These are phyloP conservation scores for Cladosporium sphaerospermum DNA, from an alignment of 2,329 filamentous ascomycete genomes.

Conservation along the genomic window DNA sequence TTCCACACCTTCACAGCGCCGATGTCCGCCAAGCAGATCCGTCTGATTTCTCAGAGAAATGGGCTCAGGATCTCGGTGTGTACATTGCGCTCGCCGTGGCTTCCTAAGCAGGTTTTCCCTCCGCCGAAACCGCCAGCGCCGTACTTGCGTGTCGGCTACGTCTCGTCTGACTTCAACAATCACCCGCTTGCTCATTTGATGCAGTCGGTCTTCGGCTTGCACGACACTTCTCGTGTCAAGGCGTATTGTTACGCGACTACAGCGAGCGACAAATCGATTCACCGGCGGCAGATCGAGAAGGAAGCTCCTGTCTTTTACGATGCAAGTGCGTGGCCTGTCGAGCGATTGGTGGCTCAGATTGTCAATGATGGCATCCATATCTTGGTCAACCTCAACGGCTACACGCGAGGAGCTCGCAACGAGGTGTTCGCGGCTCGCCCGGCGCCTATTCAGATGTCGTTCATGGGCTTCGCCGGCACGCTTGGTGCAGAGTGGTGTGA, in stretches of 20 bases:
- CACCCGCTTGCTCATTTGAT: slow-evolving; percentile 94
- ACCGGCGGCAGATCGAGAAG: slow-evolving; percentile 85
- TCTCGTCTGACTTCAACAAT: slow-evolving; percentile 98
- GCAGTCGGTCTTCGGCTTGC: slow-evolving; percentile 96
- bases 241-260: slow-evolving; percentile 97
- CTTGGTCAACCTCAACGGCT: slow-evolving; percentile 94
- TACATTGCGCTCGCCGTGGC: slow-evolving; percentile 79
- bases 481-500: slow-evolving; percentile 98
- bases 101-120: slow-evolving; percentile 72
- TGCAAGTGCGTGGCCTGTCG: slow-evolving; percentile 77
- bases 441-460: slow-evolving; percentile 96
- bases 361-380: slow-evolving; percentile 85
- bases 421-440: slow-evolving; percentile 94
- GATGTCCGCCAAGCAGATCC: slow-evolving; percentile 82
- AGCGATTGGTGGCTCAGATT: slow-evolving; percentile 80
- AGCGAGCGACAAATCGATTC: slow-evolving; percentile 76
- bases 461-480: slow-evolving; percentile 97
- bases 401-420: slow-evolving; percentile 92
- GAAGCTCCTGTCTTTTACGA: slow-evolving; percentile 90
- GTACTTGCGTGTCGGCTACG: slow-evolving; percentile 85
- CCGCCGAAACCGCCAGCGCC: slow-evolving; percentile 78
- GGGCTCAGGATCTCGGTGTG: slow-evolving; percentile 88
- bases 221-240: slow-evolving; percentile 65
- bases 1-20: slow-evolving; percentile 98
- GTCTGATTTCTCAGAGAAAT: slow-evolving; percentile 91